Evolutionary conservation across 176 grass and related monocot species (phyloP).

Genomic region (Thinopyrum elongatum): DNA sequence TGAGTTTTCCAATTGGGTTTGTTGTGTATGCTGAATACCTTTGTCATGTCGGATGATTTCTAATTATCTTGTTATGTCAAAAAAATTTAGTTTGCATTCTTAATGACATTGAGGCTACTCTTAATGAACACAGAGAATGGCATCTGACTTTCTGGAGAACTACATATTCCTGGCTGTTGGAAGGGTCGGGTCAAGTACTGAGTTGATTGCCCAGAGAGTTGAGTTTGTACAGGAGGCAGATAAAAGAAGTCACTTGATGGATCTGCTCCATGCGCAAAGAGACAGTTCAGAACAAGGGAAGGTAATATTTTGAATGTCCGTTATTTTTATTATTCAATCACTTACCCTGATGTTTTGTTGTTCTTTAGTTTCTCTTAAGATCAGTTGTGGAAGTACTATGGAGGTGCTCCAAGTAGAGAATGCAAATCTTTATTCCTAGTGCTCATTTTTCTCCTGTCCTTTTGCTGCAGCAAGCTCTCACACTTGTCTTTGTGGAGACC

Average conservation of each 20-base stretch:
- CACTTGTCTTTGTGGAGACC: constrained; percentile 96
- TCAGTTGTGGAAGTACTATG: background rate
- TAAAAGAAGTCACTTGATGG: constrained; percentile 97
- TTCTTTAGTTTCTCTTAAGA: background rate
- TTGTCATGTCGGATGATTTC: constrained; percentile 13
- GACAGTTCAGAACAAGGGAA: constrained; percentile 62
- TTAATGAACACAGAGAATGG: constrained; percentile 69
- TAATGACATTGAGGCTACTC: constrained; percentile 20
- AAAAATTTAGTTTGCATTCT: background rate
- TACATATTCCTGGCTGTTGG: constrained; percentile 99
- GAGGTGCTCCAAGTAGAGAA: background rate
- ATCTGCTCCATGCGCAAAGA: constrained; percentile 94
- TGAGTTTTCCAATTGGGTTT: background rate
- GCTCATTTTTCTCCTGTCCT: background rate
- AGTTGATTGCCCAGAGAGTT: constrained; percentile 88
- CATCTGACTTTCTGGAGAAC: constrained; percentile 83
- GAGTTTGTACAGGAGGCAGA: constrained; percentile 94
- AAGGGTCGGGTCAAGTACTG: constrained; percentile 97
- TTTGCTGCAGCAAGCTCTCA: constrained; percentile 67
- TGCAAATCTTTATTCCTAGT: background rate
- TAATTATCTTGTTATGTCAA: background rate
- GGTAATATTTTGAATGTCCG: constrained; percentile 29
- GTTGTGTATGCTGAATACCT: background rate
- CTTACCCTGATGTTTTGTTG: background rate
- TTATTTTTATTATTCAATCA: background rate